Evolutionary conservation across 352 stramenopile species (phyloP).

Genomic region (Globisporangium alternatum): DNA sequence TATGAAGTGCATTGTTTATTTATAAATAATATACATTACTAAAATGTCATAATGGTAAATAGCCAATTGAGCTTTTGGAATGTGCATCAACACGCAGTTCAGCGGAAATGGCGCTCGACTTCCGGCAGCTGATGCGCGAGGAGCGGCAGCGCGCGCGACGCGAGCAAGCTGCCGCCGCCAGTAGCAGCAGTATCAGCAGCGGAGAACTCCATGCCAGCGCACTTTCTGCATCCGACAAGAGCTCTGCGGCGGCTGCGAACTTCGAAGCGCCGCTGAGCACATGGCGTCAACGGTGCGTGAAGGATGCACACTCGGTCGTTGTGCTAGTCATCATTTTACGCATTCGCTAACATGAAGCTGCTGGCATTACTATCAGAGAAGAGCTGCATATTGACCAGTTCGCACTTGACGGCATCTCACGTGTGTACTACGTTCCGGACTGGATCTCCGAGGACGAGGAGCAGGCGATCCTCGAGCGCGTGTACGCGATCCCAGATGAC

Average conservation of each 20-base stretch:
- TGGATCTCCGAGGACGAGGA: constrained; percentile 64
- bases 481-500: constrained; percentile 40
- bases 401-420: constrained; percentile 32
- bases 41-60: too few relatives aligned
- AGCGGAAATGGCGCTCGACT: constrained; percentile 33
- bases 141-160: constrained; percentile 40
- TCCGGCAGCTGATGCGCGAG: constrained; percentile 45
- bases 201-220: neutral
- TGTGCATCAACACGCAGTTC: too few relatives aligned
- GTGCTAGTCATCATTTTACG: neutral
- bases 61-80: neutral
- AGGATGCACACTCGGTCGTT: neutral
- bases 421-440: constrained; percentile 59
- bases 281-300: constrained; percentile 28
- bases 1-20: neutral
- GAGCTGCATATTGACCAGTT: constrained; percentile 34
- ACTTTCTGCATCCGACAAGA: neutral
- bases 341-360: neutral
- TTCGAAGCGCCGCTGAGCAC: constrained; percentile 15
- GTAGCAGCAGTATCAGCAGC: neutral
- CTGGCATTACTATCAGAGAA: constrained; percentile 12
- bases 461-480: constrained; percentile 45
- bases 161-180: constrained; percentile 1
- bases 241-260: neutral
- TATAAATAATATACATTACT: too few relatives aligned